phyloP scores from a whole-genome alignment of 805 yeast species.

The Cyberlindnera euphorbiae region DNA sequence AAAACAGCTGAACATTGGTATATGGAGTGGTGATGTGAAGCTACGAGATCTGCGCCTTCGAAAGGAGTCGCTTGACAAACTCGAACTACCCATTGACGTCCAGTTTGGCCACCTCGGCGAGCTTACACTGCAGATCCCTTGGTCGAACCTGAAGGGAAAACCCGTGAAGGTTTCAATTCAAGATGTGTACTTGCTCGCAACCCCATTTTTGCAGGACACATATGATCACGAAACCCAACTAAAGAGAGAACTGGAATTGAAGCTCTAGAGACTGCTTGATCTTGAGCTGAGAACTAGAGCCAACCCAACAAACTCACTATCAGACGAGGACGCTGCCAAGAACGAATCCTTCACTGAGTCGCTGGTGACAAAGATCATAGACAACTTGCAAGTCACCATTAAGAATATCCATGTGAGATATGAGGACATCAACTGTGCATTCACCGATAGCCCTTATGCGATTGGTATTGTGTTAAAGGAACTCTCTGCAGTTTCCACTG shows the following conservation, averaged over 20 bases:
- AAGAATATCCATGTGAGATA: conserved; percentile 88
- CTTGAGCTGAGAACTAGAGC: conserved; percentile 51
- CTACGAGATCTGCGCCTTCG: conserved; percentile 71
- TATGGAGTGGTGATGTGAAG: conserved; percentile 96
- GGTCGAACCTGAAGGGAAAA: conserved; percentile 89
- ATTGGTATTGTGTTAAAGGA: conserved; percentile 81
- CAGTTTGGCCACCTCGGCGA: conserved; percentile 87
- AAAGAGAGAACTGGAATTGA: conserved; percentile 59
- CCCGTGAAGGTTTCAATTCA: conserved; percentile 88
- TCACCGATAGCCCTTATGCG: conserved; percentile 73
- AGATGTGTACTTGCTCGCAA: conserved; percentile 78
- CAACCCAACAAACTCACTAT: conserved; percentile 30
- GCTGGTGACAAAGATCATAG: conserved; percentile 82
- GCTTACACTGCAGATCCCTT: conserved; percentile 87
- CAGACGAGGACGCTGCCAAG: conserved; percentile 37
- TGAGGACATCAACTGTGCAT: conserved; percentile 68
- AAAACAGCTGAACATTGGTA: conserved; percentile 89
- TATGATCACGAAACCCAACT: conserved; percentile 50
- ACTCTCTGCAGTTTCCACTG: conserved; percentile 87
- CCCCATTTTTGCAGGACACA: conserved; percentile 60
- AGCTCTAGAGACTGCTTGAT: conserved; percentile 61
- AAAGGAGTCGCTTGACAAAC: conserved; percentile 83
- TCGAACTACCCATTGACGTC: conserved; percentile 83
- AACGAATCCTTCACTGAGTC: conserved; percentile 85
- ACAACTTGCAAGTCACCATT: conserved; percentile 86